Evolutionary conservation across 2,329 filamentous ascomycete genomes (phyloP), one percentile per base, ranked within the genome.

Genomic region (Cladobotryum protrusum): DNA sequence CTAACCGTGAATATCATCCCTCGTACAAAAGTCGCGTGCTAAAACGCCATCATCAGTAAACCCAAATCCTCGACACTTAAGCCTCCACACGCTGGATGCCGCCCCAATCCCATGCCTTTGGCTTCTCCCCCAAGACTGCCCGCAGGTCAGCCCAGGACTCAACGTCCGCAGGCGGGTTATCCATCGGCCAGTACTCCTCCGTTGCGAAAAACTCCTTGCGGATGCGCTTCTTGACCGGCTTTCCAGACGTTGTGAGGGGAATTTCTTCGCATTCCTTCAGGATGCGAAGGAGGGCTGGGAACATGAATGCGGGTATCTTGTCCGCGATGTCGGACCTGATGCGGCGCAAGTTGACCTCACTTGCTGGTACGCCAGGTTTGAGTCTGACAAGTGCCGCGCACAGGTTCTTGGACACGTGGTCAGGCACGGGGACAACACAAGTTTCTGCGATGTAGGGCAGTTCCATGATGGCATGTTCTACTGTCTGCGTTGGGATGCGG

Each of bases 381-480:
- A 45, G 43, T 5, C 43, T 29, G 19, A 45, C 18, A 12, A 45
- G 14, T 17, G 43, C 43, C 2, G 14, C 43, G 18, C 43, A 45
- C 4, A 45, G 33, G 15, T 45, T 15, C 17, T 35, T 45, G 18
- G 43, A 15, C 35, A 11, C 43, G 5, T 13, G 14, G 33, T 35
- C 13, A 4, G 43, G 43, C 4, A 45, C n/a, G 14, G 18, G n/a
- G 14, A 45, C 32, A 13, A 45, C 43, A 36, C 43, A 45, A 35
- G 43, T 32, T 8, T 45, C 43, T 11, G 43, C n/a, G 43, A 45
- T 34, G 43, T 45, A 45, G 15, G 43, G 43, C 13, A 45, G 29
- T 11, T 45, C 18, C 29, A 34, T 6, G 15, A 45, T 14, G 12
- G 14, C 18, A 11, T 35, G n/a, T 17, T 45, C 43, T 36, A 45